These are phyloP conservation scores for Aspergillus sp. DNA, from an alignment of 2,329 filamentous ascomycete genomes.

Conservation along the genomic window DNA sequence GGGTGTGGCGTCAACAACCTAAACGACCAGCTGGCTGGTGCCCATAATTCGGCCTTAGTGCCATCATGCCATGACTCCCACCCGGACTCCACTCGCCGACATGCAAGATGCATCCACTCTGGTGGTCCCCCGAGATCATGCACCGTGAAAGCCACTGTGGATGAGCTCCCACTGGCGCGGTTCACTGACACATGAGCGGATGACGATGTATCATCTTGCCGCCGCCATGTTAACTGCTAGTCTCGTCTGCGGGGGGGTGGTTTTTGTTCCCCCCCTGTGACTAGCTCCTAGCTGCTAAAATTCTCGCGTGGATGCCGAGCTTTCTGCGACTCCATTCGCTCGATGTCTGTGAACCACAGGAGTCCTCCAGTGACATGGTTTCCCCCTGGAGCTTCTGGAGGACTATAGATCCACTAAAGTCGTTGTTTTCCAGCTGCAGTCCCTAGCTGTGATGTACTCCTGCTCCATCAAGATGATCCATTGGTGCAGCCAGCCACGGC, in stretches of 20 bases:
- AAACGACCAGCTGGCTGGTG: neutral
- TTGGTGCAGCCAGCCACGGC: conserved; percentile 31
- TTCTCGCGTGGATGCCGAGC: too few relatives aligned
- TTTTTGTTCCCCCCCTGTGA: neutral
- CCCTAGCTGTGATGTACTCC: conserved; percentile 23
- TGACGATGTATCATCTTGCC: conserved; percentile 5
- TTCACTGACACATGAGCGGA: conserved; percentile 9
- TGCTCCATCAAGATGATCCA: conserved; percentile 20
- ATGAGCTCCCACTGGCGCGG: conserved; percentile 7
- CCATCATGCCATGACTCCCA: conserved; percentile 7
- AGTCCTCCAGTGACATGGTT: conserved; percentile 9
- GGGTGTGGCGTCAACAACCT: too few relatives aligned
- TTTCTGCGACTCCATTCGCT: too few relatives aligned
- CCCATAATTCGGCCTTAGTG: neutral
- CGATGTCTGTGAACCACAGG: too few relatives aligned
- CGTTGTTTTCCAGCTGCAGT: conserved; percentile 27
- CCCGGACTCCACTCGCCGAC: conserved; percentile 1
- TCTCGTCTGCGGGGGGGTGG: neutral
- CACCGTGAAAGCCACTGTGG: conserved; percentile 4
- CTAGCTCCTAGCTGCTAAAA: too few relatives aligned
- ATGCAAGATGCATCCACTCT: conserved; percentile 9
- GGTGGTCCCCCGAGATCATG: conserved; percentile 11
- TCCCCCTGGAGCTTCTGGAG: conserved; percentile 12
- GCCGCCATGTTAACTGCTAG: too few relatives aligned
- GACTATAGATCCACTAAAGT: conserved; percentile 26